Base-by-base conservation (phyloP, 2,329 filamentous ascomycete genomes). In the Colletotrichum sp. region DNA sequence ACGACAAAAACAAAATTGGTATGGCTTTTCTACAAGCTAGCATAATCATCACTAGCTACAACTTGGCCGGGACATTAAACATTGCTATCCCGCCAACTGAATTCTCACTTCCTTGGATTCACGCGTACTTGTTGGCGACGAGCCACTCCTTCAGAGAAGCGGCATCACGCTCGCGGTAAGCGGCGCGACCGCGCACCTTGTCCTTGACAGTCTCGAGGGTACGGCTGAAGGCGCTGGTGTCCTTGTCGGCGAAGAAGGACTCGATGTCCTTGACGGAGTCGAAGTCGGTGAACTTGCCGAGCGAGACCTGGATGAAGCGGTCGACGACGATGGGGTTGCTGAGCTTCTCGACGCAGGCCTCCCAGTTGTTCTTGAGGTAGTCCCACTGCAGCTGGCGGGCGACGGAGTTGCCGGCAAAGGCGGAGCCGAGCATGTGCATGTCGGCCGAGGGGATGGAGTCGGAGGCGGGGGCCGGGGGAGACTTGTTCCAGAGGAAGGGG, bases 261-360 rank as follows among this genome's bases (percentile, higher is more conserved):
- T 93, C 89, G 80, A 99, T 97, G 70, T 98, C 95, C 78, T 92
- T 89, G 77, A 95, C 90, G 18, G 92, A 89, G 78, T 90, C 90
- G 16, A 88, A 86, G 80, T 95, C 93, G 5, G 95, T 92, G 83
- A 98, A 99, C 82, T 95, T 94, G 81, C 92, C 92, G 79, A 99
- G 87, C 60, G 93, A 93, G 79, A 94, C 89, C 80, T 95, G 93
- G 80, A 99, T 87, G 86, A 98, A 98, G 64, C 96, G 93, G 86
- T 99, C 96, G 18, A 98, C 89, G 5, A 98, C 92, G 34, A 98
- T 94, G 78, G 95, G 94, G 86, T 98, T 98, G 57, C 83, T 92
- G 71, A 99, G 89, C 84, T 94, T 94, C 76, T 91, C 87, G 69
- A 93, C 90, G 60, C 98, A 90, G 44, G 90, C 88, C 34, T 92